Evolutionary conservation across 495 filamentous ascomycete genomes (phyloP).

Genomic region (Penicillium waksmanii): DNA sequence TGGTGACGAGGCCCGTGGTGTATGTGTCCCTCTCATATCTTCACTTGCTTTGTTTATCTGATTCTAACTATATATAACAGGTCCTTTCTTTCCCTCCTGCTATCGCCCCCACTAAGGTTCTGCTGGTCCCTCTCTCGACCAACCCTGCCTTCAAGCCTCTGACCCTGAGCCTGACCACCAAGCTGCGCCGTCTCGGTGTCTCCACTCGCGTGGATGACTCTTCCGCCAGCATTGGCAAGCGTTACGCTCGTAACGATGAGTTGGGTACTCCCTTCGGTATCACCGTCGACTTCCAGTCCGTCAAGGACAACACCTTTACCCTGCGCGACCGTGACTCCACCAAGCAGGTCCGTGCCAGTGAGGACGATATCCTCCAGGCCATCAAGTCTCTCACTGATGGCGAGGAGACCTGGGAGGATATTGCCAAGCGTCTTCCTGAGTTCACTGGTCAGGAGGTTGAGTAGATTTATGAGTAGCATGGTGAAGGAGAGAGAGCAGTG

Average conservation of each 20-base stretch:
- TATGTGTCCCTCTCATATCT: slow-evolving; percentile 40
- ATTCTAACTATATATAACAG: slow-evolving; percentile 31
- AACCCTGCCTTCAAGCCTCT: slow-evolving; percentile 62
- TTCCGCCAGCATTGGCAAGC: slow-evolving; percentile 70
- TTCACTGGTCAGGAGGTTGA: slow-evolving; percentile 72
- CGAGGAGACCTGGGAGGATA: slow-evolving; percentile 66
- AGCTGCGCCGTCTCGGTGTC: slow-evolving; percentile 61
- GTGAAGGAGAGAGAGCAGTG: background rate
- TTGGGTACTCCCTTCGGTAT: slow-evolving; percentile 68
- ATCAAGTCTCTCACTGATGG: slow-evolving; percentile 63
- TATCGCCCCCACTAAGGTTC: slow-evolving; percentile 70
- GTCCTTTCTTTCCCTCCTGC: slow-evolving; percentile 69
- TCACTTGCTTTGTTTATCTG: background rate
- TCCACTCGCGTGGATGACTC: slow-evolving; percentile 68
- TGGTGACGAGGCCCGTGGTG: slow-evolving; percentile 65
- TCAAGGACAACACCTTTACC: slow-evolving; percentile 70
- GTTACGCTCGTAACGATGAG: slow-evolving; percentile 69
- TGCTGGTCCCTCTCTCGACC: slow-evolving; percentile 67
- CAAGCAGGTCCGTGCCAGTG: slow-evolving; percentile 66
- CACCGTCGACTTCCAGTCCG: slow-evolving; percentile 72
- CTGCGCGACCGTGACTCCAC: slow-evolving; percentile 69
- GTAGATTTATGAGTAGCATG: slow-evolving; percentile 33
- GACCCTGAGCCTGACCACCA: slow-evolving; percentile 51
- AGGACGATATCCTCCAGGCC: slow-evolving; percentile 68
- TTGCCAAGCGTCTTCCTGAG: slow-evolving; percentile 62